Base-by-base conservation (phyloP, 1,284 basidiomycete species). In the Apiotrichum sp. region DNA sequence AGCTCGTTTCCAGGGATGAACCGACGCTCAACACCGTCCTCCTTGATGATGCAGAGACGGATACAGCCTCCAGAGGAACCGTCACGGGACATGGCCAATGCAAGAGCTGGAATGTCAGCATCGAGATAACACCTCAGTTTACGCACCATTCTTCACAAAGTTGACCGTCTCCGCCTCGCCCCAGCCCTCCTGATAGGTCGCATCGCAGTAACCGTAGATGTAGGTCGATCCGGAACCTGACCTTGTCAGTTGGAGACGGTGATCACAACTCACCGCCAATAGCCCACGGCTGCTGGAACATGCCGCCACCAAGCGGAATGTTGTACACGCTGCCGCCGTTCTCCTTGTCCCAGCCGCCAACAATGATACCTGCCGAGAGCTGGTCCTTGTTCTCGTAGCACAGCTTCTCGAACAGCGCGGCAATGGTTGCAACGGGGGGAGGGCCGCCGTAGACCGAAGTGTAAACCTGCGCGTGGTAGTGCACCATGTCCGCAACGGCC, bases 161-260 rank as follows among this genome's bases (percentile, higher is more conserved):
- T 93, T 81, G 57, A 99, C 77, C 0, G 93, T 98, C 78, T 98
- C 83, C 44, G 93, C 89, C 65, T 84, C 83, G 3, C 83, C 85
- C 93, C 90, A 95, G n/a, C 88, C 91, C 39, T 95, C 91, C 72
- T 84, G 79, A 77, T 89, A 99, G n/a, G 92, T 98, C 34, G 96
- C 91, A 75, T 99, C 96, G 72, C 96, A 98, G 78, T 96, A 98
- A 48, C 95, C 96, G 71, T 98, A 98, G 16, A 98, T 93, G 74
- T 98, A 99, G 10, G 93, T 91, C 43, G 93, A 97, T 13, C 96
- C 96, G 54, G 92, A 96, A 36, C 91, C 89, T 91, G 14, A 32
- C 16, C 33, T 22, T 22, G n/a, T 29, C 50, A 38, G 36, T 8
- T 8, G n/a, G n/a, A n/a, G n/a, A n/a, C n/a, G n/a, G 7, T 7